These are phyloP conservation scores for Suillus subalutaceus DNA, from an alignment of 768 basidiomycete genomes.

Conservation along the genomic window DNA sequence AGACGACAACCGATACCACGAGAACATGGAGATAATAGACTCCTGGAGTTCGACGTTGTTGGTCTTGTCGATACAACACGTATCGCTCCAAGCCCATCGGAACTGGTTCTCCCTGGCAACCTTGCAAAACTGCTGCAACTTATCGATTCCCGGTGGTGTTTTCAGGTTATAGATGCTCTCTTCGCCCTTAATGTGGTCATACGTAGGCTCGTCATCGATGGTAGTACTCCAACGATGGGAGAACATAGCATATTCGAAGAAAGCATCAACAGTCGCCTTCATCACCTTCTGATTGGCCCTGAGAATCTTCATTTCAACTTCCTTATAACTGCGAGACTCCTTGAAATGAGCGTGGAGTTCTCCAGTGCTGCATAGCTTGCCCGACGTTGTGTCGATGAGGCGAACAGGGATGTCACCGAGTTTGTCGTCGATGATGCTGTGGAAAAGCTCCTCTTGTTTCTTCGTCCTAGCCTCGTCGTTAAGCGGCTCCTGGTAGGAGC, in stretches of 20 bases:
- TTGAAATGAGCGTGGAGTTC: background rate
- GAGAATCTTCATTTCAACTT: background rate
- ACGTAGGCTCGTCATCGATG: constrained; percentile 5
- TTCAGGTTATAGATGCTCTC: background rate
- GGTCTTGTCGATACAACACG: constrained; percentile 26
- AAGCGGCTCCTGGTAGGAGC: background rate
- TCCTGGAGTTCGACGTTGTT: constrained; percentile 29
- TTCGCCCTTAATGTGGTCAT: background rate
- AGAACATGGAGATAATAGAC: constrained; percentile 29
- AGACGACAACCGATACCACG: constrained; percentile 26
- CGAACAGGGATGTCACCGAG: background rate
- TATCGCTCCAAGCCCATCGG: constrained; percentile 25
- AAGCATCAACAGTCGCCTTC: background rate
- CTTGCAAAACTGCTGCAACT: constrained; percentile 28
- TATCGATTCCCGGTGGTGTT: constrained; percentile 10
- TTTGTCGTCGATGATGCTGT: background rate
- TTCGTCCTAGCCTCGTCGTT: background rate
- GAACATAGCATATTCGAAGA: constrained; percentile 13
- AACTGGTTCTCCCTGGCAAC: constrained; percentile 20
- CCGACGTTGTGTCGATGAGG: constrained; percentile 1
- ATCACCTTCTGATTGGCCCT: background rate
- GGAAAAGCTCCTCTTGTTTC: constrained; percentile 1
- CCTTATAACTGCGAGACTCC: background rate
- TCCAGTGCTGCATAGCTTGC: background rate
- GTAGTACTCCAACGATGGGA: constrained; percentile 11